Evolutionary conservation across 2,329 filamentous ascomycete genomes (phyloP).

Genomic region (Arthroderma sp.): DNA sequence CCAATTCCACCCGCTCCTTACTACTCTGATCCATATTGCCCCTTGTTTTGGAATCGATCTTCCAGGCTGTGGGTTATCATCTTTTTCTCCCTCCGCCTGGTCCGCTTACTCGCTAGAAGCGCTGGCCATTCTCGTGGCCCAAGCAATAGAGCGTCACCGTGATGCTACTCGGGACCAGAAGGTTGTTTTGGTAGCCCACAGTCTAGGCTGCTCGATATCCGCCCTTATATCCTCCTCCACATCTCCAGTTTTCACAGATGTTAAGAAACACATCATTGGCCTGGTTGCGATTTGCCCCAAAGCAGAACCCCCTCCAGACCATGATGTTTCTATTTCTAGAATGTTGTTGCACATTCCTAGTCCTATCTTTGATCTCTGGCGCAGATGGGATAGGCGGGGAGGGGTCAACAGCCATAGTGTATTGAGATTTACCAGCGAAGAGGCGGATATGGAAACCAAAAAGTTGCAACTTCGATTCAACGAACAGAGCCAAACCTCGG

Average conservation of each 20-base stretch:
- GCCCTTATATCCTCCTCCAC: conserved; percentile 54
- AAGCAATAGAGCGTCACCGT: conserved; percentile 60
- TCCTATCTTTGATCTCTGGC: conserved; percentile 58
- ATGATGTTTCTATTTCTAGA: conserved; percentile 39
- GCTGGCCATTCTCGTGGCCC: conserved; percentile 60
- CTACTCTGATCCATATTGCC: conserved; percentile 67
- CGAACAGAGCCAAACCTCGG: conserved; percentile 64
- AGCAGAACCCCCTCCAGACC: conserved; percentile 47
- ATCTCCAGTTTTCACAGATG: conserved; percentile 37
- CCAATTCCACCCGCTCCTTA: conserved; percentile 72
- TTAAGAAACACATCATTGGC: conserved; percentile 57
- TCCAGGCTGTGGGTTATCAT: conserved; percentile 75
- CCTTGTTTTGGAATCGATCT: conserved; percentile 81
- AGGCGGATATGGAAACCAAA: conserved; percentile 29
- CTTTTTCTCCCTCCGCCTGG: conserved; percentile 57
- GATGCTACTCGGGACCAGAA: conserved; percentile 53
- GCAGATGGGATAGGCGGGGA: conserved; percentile 65
- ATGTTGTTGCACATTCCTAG: conserved; percentile 54
- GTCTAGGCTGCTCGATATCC: conserved; percentile 72
- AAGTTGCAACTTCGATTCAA: conserved; percentile 44
- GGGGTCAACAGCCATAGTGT: conserved; percentile 69
- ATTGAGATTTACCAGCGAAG: conserved; percentile 48
- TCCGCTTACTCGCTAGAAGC: conserved; percentile 67
- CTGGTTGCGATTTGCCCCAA: conserved; percentile 72
- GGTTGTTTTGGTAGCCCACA: conserved; percentile 74